phyloP scores from a whole-genome alignment of 305 asterid genomes.

The Plantago coronopus region DNA sequence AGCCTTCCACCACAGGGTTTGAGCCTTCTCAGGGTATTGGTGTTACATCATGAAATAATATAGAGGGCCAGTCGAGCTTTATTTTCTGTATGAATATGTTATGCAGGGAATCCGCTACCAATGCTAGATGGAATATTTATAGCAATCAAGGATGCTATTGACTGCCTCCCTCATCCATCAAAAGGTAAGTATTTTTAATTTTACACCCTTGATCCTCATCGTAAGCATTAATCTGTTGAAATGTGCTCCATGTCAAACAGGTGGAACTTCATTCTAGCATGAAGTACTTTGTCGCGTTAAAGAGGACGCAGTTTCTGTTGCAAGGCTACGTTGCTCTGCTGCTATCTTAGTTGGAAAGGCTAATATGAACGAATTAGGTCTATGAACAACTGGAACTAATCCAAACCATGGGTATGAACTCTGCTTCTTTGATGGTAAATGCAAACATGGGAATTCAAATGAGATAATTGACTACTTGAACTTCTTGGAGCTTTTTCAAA shows the following conservation, averaged over 20 bases:
- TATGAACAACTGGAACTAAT: constrained; percentile 94
- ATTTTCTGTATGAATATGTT: constrained; percentile 20
- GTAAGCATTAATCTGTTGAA: constrained; percentile 7
- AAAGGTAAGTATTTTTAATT: constrained; percentile 48
- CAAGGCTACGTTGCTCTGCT: constrained; percentile 81
- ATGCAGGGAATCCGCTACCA: constrained; percentile 75
- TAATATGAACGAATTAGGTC: constrained; percentile 96
- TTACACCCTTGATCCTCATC: background rate
- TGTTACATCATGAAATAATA: constrained; percentile 11
- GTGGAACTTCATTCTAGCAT: constrained; percentile 83
- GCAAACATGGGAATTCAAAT: no score
- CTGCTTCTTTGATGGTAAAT: no score
- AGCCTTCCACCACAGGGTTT: constrained; percentile 85
- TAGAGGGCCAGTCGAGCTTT: constrained; percentile 17
- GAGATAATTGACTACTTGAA: no score
- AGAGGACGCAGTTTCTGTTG: constrained; percentile 70
- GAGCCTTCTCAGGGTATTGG: constrained; percentile 26
- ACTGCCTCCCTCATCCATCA: constrained; percentile 79
- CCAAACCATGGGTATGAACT: constrained; percentile 93
- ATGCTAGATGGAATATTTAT: constrained; percentile 87
- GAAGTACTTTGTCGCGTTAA: constrained; percentile 69
- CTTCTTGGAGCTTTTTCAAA: no score
- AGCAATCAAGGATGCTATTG: constrained; percentile 96
- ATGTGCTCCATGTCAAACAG: constrained; percentile 41
- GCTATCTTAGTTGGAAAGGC: constrained; percentile 94